Conservation (phyloP, 805 yeast genomes). For the Spathaspora sp. region DNA sequence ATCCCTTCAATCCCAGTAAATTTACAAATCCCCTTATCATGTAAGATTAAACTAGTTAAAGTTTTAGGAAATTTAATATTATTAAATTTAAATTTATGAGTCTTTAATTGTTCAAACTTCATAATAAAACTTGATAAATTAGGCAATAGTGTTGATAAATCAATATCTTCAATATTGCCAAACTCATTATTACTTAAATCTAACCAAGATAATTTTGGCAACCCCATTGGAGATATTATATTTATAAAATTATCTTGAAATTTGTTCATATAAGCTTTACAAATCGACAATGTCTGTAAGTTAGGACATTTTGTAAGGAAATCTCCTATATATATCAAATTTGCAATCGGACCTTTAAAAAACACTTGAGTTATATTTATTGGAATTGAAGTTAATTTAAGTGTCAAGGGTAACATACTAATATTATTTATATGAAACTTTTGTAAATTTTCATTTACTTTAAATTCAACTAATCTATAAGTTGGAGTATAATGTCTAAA, state of each 20-base stretch:
- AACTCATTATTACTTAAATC: slow-evolving; percentile 5
- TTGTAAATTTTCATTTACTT: background rate
- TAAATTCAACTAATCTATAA: slow-evolving; percentile 1
- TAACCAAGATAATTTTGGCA: background rate
- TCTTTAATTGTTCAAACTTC: slow-evolving; percentile 6
- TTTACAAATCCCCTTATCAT: slow-evolving; percentile 6
- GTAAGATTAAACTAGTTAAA: slow-evolving; percentile 4
- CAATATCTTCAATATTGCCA: slow-evolving; percentile 1
- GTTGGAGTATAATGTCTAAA: slow-evolving; percentile 6
- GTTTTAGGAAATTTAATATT: slow-evolving; percentile 5
- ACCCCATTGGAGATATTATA: slow-evolving; percentile 1
- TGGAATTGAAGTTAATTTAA: background rate
- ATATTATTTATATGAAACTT: slow-evolving; percentile 1
- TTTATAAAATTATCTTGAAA: background rate
- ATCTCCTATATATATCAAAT: slow-evolving; percentile 1
- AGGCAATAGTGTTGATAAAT: slow-evolving; percentile 1
- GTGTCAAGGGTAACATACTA: slow-evolving; percentile 3
- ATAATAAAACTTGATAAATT: slow-evolving; percentile 5
- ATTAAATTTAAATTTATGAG: slow-evolving; percentile 2
- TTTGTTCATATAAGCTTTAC: background rate
- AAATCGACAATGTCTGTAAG: background rate
- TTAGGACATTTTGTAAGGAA: slow-evolving; percentile 1
- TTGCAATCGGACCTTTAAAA: slow-evolving; percentile 3
- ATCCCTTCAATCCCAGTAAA: slow-evolving; percentile 2
- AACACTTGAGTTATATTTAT: background rate